phyloP scores from a whole-genome alignment of 2,329 filamentous ascomycete genomes.

The Ceratocystis huliohia region DNA sequence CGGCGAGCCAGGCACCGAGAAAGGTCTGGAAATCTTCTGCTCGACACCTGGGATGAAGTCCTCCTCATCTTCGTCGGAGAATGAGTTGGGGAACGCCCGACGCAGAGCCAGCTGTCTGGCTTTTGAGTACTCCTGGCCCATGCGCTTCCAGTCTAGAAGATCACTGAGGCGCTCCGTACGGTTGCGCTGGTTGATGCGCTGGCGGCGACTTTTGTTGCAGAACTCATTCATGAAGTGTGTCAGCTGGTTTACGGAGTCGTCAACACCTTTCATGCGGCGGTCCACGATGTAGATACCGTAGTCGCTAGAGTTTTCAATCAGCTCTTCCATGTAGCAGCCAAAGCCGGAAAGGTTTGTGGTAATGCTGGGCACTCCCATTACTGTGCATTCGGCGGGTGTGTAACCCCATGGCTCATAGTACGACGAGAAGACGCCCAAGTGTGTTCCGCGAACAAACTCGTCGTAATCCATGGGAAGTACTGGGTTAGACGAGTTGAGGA shows the following conservation, averaged over 20 bases:
- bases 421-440: conserved; percentile 88
- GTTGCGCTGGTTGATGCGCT: conserved; percentile 98
- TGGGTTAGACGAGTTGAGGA: conserved; percentile 88
- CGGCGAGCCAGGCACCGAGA: conserved; percentile 88
- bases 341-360: conserved; percentile 97
- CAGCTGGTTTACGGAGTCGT: conserved; percentile 94
- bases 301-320: conserved; percentile 95
- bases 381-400: conserved; percentile 93
- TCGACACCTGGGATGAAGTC: conserved; percentile 88
- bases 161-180: conserved; percentile 90
- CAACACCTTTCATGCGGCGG: conserved; percentile 83
- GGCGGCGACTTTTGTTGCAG: conserved; percentile 78
- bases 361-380: conserved; percentile 97
- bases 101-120: conserved; percentile 83
- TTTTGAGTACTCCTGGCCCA: conserved; percentile 99
- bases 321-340: conserved; percentile 98
- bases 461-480: conserved; percentile 94
- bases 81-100: conserved; percentile 81
- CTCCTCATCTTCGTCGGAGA: conserved; percentile 70
- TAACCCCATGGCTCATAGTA: conserved; percentile 99
- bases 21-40: conserved; percentile 85
- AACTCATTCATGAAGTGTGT: conserved; percentile 81
- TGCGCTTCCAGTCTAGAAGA: conserved; percentile 94
- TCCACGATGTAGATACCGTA: conserved; percentile 99
- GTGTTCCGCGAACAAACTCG: conserved; percentile 93